These are phyloP conservation scores for Symbiodinium pilosum DNA, from an alignment of 73 alveolate species.

Conservation along the genomic window DNA sequence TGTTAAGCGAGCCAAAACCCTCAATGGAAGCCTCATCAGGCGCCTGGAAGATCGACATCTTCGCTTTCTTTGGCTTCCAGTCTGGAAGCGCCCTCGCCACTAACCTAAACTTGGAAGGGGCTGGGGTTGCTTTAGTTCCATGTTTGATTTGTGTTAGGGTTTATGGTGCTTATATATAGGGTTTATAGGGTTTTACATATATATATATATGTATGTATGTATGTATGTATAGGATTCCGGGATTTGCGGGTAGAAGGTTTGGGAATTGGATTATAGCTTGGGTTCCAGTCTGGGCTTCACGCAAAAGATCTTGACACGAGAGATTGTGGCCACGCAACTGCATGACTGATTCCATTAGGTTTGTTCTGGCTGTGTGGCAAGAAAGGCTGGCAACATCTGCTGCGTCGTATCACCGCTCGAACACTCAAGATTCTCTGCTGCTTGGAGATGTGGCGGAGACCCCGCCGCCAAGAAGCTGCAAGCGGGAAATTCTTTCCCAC, in stretches of 20 bases:
- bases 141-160: not conserved
- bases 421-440: not conserved
- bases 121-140: not conserved
- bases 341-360: not conserved
- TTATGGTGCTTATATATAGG: not conserved
- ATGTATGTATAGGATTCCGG: not conserved
- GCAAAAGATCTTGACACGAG: not conserved
- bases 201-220: not conserved
- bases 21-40: not conserved
- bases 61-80: not conserved
- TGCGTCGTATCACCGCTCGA: not conserved
- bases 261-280: not conserved
- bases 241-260: not conserved
- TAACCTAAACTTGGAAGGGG: not conserved
- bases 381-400: not conserved
- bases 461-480: not conserved
- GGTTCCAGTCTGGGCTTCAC: not conserved
- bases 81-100: constrained; percentile 3
- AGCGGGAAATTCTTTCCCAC: not conserved
- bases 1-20: too few species aligned
- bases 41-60: not conserved
- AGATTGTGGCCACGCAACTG: not conserved
- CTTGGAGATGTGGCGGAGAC: not conserved
- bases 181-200: not conserved
- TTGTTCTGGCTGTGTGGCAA: not conserved